Evolutionary conservation across 805 yeast species (phyloP).

Genomic region (Maudiozyma bulderi): DNA sequence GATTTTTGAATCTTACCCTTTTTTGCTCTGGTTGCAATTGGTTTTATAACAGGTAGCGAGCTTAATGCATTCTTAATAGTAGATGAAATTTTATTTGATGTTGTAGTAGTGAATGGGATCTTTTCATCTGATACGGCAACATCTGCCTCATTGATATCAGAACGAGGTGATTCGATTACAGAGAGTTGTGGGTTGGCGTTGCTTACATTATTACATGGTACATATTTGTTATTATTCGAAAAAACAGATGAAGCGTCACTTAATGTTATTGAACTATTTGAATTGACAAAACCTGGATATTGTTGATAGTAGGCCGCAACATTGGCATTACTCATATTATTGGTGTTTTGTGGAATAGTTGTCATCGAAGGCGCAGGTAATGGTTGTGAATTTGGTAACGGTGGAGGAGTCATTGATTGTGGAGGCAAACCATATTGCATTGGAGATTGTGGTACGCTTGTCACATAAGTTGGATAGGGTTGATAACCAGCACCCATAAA

Average conservation of each 20-base stretch:
- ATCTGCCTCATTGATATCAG: neutral
- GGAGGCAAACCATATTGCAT: neutral
- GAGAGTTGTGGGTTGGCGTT: constrained; percentile 1
- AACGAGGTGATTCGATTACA: constrained; percentile 2
- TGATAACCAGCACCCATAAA: constrained; percentile 1
- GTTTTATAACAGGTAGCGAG: constrained; percentile 10
- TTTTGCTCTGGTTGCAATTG: neutral
- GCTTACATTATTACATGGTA: neutral
- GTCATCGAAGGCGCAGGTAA: neutral
- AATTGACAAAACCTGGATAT: constrained; percentile 1
- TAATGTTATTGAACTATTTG: constrained; percentile 12
- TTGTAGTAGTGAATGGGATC: neutral
- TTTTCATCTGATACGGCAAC: neutral
- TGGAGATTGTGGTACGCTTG: neutral
- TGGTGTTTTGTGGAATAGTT: neutral
- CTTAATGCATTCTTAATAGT: constrained; percentile 6
- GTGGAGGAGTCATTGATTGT: neutral
- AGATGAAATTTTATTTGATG: neutral
- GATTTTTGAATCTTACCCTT: constrained; percentile 9
- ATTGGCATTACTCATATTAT: neutral
- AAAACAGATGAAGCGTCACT: constrained; percentile 14
- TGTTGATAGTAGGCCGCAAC: neutral
- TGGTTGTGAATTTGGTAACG: neutral
- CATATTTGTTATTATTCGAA: constrained; percentile 3
- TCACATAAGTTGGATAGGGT: constrained; percentile 2